These are phyloP conservation scores for Mucor indicus DNA, from an alignment of 371 early-diverging fungal genomes.

Conservation along the genomic window DNA sequence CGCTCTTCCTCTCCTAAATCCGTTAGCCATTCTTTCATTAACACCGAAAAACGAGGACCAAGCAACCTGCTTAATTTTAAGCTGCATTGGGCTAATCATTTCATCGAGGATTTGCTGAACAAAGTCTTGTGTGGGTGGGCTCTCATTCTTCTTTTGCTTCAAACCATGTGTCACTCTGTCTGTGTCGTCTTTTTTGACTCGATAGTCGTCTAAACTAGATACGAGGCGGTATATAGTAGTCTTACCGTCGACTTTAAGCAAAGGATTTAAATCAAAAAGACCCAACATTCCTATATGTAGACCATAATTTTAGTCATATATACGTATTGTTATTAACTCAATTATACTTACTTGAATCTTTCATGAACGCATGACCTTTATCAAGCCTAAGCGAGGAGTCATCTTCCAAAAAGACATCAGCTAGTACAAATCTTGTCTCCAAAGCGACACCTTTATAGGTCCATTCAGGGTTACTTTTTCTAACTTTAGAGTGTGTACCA, in stretches of 20 bases:
- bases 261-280: slow-evolving; percentile 2
- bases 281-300: slow-evolving; percentile 13
- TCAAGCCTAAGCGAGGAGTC: background rate
- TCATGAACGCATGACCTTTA: slow-evolving; percentile 11
- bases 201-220: slow-evolving; percentile 8
- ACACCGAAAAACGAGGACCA: slow-evolving; percentile 32
- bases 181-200: background rate
- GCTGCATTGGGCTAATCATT: slow-evolving; percentile 2
- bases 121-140: slow-evolving; percentile 1
- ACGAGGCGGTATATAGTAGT: slow-evolving; percentile 10
- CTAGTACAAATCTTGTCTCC: slow-evolving; percentile 25
- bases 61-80: slow-evolving; percentile 1
- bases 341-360: background rate
- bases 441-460: slow-evolving; percentile 33
- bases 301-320: background rate
- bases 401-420: slow-evolving; percentile 18
- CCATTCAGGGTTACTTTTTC: slow-evolving; percentile 28
- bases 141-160: background rate
- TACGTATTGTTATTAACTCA: no score
- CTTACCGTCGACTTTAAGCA: background rate
- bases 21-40: slow-evolving; percentile 44
- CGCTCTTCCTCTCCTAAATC: slow-evolving; percentile 27
- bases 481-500: slow-evolving; percentile 37
- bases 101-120: slow-evolving; percentile 10
- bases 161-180: slow-evolving; percentile 9